Conservation (phyloP, 768 basidiomycete genomes). For the Chalciporus piperatus region DNA sequence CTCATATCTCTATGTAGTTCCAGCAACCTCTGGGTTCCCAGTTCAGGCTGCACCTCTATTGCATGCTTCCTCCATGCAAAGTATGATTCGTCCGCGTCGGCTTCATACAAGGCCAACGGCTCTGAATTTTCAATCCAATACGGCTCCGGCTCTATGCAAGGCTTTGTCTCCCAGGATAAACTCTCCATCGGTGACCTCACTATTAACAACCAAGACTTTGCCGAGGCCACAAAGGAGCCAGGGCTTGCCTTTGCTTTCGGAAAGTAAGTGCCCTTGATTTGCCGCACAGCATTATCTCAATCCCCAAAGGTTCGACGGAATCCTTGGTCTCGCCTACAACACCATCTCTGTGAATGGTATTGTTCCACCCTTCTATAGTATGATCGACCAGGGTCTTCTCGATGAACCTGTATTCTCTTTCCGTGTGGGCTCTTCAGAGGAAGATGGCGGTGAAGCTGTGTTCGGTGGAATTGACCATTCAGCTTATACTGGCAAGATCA, state of each 20-base stretch:
- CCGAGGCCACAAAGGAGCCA: slow-evolving; percentile 94
- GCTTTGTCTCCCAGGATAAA: slow-evolving; percentile 84
- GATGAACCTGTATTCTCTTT: slow-evolving; percentile 91
- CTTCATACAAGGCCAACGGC: slow-evolving; percentile 88
- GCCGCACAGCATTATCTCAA: neutral
- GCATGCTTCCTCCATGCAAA: slow-evolving; percentile 94
- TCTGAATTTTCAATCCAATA: slow-evolving; percentile 88
- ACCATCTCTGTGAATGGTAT: slow-evolving; percentile 94
- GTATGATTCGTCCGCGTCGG: slow-evolving; percentile 78
- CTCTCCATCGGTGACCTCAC: slow-evolving; percentile 80
- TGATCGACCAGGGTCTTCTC: slow-evolving; percentile 80
- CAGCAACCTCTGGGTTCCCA: slow-evolving; percentile 94
- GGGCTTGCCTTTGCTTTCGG: slow-evolving; percentile 97
- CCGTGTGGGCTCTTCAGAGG: slow-evolving; percentile 82
- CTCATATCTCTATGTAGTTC: slow-evolving; percentile 46
- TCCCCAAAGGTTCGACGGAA: slow-evolving; percentile 80
- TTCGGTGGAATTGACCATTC: slow-evolving; percentile 85
- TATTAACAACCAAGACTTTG: slow-evolving; percentile 80
- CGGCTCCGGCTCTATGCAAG: slow-evolving; percentile 95
- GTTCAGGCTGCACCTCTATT: slow-evolving; percentile 76
- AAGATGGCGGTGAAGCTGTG: slow-evolving; percentile 85
- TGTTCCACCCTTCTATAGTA: slow-evolving; percentile 90
- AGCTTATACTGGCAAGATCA: slow-evolving; percentile 78
- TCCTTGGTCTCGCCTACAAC: slow-evolving; percentile 91
- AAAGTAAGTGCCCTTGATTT: slow-evolving; percentile 52